A percentile compares a stretch with the other conserved stretches of the same genome.
phyloP scores from a whole-genome alignment of 352 stramenopile genomes.

The Salisapilia sapeloensis region DNA sequence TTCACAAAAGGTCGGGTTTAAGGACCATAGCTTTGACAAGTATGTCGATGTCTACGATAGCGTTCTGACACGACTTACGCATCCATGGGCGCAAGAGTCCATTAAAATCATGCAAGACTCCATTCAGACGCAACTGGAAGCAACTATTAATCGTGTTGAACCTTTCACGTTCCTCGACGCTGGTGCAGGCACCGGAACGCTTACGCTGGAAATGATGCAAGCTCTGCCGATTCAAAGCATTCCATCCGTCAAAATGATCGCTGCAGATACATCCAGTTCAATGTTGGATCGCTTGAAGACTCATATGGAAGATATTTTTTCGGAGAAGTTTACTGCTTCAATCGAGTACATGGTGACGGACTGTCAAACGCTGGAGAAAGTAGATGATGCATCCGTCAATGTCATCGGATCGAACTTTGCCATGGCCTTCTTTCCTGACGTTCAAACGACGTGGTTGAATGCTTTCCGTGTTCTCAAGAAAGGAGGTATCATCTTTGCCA shows the following conservation, averaged over 20 bases:
- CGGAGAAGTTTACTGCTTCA: slow-evolving; percentile 6
- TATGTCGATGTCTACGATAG: too few relatives aligned
- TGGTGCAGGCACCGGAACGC: slow-evolving; percentile 9
- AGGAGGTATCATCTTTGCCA: slow-evolving; percentile 18
- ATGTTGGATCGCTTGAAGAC: slow-evolving; percentile 19
- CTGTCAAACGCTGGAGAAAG: slow-evolving; percentile 11
- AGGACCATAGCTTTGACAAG: too few relatives aligned
- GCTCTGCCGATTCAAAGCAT: too few relatives aligned
- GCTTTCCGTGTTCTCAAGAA: slow-evolving; percentile 18
- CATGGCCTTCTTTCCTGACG: slow-evolving; percentile 20
- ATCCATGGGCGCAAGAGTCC: too few relatives aligned
- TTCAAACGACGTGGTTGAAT: slow-evolving; percentile 9
- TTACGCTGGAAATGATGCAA: slow-evolving; percentile 21
- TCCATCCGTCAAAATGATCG: too few relatives aligned
- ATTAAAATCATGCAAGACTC: too few relatives aligned
- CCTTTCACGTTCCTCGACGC: slow-evolving; percentile 23
- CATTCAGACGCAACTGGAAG: too few relatives aligned
- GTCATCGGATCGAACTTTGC: slow-evolving; percentile 23
- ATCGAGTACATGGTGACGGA: slow-evolving; percentile 22
- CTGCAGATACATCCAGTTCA: slow-evolving; percentile 16
- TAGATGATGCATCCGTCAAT: slow-evolving; percentile 14
- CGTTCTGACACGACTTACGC: too few relatives aligned
- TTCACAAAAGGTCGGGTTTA: too few relatives aligned
- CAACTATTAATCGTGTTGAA: too few relatives aligned
- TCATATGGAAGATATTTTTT: slow-evolving; percentile 6